Evolutionary conservation across 2,329 filamentous ascomycete species (phyloP).

Genomic region (Nothophoma quercina): DNA sequence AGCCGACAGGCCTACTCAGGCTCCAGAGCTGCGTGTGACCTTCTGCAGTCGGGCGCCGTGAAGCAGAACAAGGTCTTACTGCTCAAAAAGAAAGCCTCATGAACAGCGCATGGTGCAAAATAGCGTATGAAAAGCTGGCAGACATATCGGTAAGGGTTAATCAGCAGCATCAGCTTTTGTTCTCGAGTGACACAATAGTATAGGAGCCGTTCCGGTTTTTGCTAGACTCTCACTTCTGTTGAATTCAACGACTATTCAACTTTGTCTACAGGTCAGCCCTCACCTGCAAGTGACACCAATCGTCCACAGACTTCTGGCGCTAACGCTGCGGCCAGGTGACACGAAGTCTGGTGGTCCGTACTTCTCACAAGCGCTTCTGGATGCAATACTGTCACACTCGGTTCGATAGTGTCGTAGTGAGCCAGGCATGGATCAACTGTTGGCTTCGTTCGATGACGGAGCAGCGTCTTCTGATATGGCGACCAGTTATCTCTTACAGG

Average conservation of each 20-base stretch:
- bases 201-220: constrained; percentile 1
- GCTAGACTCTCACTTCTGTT: constrained; percentile 1
- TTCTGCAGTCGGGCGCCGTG: background rate
- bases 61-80: background rate
- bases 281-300: background rate
- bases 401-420: background rate
- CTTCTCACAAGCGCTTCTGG: background rate
- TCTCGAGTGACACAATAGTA: background rate
- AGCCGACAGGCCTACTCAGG: background rate
- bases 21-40: background rate
- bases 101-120: background rate
- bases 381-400: background rate
- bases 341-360: background rate
- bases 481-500: background rate
- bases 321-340: background rate
- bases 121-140: background rate
- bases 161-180: no score
- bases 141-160: background rate
- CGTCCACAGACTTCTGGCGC: background rate
- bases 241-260: constrained; percentile 1
- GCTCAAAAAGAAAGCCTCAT: background rate
- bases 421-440: background rate
- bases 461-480: background rate
- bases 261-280: background rate
- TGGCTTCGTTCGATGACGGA: background rate